These are phyloP conservation scores for Hymenoscyphus albidus DNA, from an alignment of 2,329 filamentous ascomycete genomes.

Conservation along the genomic window DNA sequence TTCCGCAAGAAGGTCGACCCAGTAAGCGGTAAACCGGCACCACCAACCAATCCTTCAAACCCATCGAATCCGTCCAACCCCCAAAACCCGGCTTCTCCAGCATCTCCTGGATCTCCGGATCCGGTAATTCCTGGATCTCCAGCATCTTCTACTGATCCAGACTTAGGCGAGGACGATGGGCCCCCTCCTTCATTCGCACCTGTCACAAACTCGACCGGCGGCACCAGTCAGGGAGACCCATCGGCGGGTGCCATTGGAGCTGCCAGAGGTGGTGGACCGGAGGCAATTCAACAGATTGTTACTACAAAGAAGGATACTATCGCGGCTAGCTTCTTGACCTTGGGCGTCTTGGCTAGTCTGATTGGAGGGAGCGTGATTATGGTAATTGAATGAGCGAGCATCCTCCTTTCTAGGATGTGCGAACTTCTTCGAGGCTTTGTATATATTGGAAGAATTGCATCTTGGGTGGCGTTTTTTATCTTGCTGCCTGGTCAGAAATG, in stretches of 20 bases:
- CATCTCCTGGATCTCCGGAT: conserved; percentile 32
- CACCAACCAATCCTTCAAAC: background rate
- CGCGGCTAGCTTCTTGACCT: conserved; percentile 64
- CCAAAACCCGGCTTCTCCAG: background rate
- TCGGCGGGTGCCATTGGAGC: conserved; percentile 20
- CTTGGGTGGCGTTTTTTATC: background rate
- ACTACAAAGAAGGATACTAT: conserved; percentile 56
- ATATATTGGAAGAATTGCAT: conserved; percentile 5
- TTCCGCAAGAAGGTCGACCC: background rate
- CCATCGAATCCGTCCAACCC: background rate
- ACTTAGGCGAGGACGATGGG: too few species aligned
- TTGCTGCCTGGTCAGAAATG: background rate
- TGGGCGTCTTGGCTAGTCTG: conserved; percentile 48
- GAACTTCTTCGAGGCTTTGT: background rate
- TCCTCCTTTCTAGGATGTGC: background rate
- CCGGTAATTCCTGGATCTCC: background rate
- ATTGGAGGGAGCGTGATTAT: conserved; percentile 53
- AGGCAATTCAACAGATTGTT: conserved; percentile 5
- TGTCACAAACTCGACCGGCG: conserved; percentile 51
- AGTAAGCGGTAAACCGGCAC: background rate
- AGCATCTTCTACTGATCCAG: background rate
- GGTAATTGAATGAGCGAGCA: conserved; percentile 28
- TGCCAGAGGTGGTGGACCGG: background rate
- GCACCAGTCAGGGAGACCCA: conserved; percentile 46
- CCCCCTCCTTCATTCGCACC: conserved; percentile 32